Evolutionary conservation across 768 basidiomycete genomes (phyloP).

Genomic region (Tylopilus intermedius): DNA sequence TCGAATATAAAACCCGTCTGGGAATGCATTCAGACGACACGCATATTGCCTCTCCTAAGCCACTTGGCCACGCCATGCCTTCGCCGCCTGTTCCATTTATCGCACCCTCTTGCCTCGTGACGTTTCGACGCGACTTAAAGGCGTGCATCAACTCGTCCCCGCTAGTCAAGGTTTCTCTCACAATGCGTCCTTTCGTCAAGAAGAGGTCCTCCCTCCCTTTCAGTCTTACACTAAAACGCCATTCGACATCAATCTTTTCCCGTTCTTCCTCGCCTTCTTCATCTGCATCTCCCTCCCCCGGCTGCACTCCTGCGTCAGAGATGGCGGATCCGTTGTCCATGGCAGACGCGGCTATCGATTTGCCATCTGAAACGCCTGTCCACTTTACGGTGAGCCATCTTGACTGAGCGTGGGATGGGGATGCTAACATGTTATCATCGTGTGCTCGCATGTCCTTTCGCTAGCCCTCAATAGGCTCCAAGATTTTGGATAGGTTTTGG

Average conservation of each 20-base stretch:
- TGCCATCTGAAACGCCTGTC: conserved; percentile 1
- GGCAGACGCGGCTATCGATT: conserved; percentile 1
- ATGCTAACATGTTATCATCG: conserved; percentile 9
- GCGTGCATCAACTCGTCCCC: conserved; percentile 22
- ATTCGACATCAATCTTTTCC: conserved; percentile 23
- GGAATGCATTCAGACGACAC: conserved; percentile 9
- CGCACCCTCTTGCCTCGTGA: conserved; percentile 25
- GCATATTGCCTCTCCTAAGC: conserved; percentile 15
- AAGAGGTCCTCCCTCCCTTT: conserved; percentile 26
- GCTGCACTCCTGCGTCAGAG: conserved; percentile 16
- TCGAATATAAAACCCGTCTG: conserved; percentile 19
- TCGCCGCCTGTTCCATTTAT: conserved; percentile 25
- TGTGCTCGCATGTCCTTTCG: background rate
- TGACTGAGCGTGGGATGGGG: background rate
- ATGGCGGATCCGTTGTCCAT: conserved; percentile 20
- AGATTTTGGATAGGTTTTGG: conserved; percentile 30
- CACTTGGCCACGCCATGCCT: conserved; percentile 22
- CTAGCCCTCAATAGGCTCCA: conserved; percentile 26
- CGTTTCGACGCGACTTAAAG: conserved; percentile 28
- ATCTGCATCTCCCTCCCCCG: conserved; percentile 5
- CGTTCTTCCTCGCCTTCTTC: conserved; percentile 19
- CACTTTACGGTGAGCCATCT: conserved; percentile 13
- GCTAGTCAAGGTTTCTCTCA: conserved; percentile 25
- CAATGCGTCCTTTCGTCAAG: conserved; percentile 25
- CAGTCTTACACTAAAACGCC: conserved; percentile 20